phyloP scores from a whole-genome alignment of 768 basidiomycete genomes.

The Leccinum subgranulosum region DNA sequence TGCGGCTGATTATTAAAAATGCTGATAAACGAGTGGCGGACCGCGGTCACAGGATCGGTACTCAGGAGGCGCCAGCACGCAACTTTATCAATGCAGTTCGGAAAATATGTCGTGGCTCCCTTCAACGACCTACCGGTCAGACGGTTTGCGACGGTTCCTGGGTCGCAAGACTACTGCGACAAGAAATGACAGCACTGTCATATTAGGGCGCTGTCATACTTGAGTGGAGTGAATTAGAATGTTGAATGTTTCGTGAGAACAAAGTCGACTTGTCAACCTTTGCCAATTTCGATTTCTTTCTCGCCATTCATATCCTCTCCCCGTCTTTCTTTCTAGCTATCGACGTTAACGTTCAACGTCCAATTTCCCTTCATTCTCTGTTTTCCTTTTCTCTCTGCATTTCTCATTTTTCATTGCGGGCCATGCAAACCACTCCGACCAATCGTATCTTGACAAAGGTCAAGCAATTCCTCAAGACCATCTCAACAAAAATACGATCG shows the following conservation, averaged over 20 bases:
- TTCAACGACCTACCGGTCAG: neutral
- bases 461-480: conserved; percentile 9
- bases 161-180: neutral
- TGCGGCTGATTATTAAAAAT: neutral
- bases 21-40: neutral
- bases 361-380: neutral
- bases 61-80: neutral
- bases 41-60: no score
- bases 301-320: neutral
- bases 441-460: conserved; percentile 17
- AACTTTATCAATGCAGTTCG: neutral
- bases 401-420: neutral
- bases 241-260: conserved; percentile 7
- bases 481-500: conserved; percentile 18
- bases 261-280: neutral
- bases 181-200: neutral
- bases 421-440: conserved; percentile 14
- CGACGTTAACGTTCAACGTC: neutral
- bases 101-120: neutral
- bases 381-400: neutral
- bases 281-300: neutral
- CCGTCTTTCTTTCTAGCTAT: neutral
- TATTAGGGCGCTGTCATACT: neutral
- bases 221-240: neutral
- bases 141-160: neutral